Base-by-base conservation (phyloP, 129 eudicot species). In the Chrysanthemum makinoi region DNA sequence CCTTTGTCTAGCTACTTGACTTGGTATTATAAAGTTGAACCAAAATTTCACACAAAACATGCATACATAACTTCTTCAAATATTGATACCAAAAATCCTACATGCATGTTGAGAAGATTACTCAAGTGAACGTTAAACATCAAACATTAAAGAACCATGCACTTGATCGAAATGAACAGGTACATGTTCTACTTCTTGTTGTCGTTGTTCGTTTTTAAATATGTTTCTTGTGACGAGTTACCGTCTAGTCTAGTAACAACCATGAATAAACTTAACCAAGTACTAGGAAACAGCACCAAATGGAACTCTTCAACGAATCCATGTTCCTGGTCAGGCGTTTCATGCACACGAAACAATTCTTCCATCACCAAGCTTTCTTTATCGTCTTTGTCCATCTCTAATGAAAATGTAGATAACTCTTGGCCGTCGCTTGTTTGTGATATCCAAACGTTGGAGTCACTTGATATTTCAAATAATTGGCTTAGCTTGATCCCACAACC, bases 261-360 rank as follows among this genome's bases (percentile, higher is more conserved):
- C 80, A 87, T 93, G 92, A 59, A 43, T 65, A 87, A 61, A 19
- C 81, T 93, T 13, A 82, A 72, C 44, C 54, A 80, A 3, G 73
- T 83, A 52, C 56, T 89, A 2, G 59, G 69, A 16, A 81, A 66
- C 65, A 65, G 44, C 60, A 68, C 44, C 2, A 70, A 70, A 28
- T 89, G 98, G 96, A 80, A 62, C n/a, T 46, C 65, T 33, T 48
- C 65, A 33, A 30, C 83, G 12, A 69, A 76, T 75, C 96, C 98
- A 11, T 93, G 98, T 81, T 87, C 84, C 4, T 93, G 98, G 98
- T 10, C 0, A 9, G 95, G 92, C n/a, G 95, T 93, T 53, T 3
- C 19, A 1, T 93, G 98, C 82, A 74, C 18, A 22, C 10, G 46
- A 49, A 51, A 39, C 62, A 66, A 75, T 59, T 77, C 88, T 15